Conservation (phyloP, 108 stramenopile genomes). For the Cylindrotheca closterium region DNA sequence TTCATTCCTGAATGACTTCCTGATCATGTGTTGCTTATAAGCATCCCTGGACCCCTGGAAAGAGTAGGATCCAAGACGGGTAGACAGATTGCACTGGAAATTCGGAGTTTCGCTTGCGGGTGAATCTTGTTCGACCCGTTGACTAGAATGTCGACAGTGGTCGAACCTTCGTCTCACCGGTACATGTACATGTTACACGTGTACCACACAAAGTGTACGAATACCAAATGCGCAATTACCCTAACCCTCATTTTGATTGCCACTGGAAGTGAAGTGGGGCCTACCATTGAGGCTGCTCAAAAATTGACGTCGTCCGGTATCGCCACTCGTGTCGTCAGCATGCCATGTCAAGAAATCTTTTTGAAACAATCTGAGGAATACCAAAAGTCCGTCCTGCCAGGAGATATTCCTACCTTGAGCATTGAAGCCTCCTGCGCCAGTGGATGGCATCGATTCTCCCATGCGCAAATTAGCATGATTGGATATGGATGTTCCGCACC, state of each 20-base stretch:
- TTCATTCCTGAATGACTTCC: too few species aligned
- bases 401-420: constrained; percentile 89
- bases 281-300: constrained; percentile 87
- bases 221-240: too few species aligned
- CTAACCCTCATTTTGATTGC: constrained; percentile 78
- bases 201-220: too few species aligned
- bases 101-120: too few species aligned
- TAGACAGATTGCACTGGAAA: too few species aligned
- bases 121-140: too few species aligned
- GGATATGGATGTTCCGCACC: constrained; percentile 87
- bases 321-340: constrained; percentile 87
- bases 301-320: constrained; percentile 70
- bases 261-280: constrained; percentile 92
- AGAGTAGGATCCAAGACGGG: too few species aligned
- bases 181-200: too few species aligned
- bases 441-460: constrained; percentile 94
- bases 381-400: constrained; percentile 81
- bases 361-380: constrained; percentile 78
- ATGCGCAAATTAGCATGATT: constrained; percentile 86
- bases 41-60: too few species aligned
- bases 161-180: too few species aligned
- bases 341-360: constrained; percentile 96
- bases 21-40: too few species aligned
- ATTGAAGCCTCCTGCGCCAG: constrained; percentile 88
- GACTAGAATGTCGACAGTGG: too few species aligned